phyloP scores from a whole-genome alignment of 2,329 filamentous ascomycete genomes.

The Pestalotiopsis sp. region DNA sequence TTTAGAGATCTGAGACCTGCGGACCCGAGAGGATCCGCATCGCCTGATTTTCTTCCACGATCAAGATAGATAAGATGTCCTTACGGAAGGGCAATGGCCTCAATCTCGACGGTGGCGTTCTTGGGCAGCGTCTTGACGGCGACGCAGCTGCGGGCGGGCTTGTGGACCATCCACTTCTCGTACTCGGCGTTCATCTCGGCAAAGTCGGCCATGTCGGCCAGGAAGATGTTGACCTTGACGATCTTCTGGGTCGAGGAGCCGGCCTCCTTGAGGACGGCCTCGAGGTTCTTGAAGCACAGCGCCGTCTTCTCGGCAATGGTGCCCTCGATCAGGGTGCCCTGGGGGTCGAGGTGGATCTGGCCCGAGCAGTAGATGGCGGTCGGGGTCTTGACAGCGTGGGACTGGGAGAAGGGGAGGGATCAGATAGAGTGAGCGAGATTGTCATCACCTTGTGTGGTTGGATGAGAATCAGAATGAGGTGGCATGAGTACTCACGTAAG shows the following conservation, averaged over 20 bases:
- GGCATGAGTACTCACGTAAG: constrained; percentile 55
- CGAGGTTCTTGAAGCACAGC: constrained; percentile 74
- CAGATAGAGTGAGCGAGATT: background rate
- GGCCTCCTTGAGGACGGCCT: constrained; percentile 80
- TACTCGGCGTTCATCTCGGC: constrained; percentile 85
- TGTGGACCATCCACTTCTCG: constrained; percentile 80
- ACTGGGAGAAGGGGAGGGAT: constrained; percentile 41
- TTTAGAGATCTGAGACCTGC: background rate
- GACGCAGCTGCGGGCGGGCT: constrained; percentile 87
- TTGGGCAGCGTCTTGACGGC: constrained; percentile 88
- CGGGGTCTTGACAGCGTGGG: constrained; percentile 69
- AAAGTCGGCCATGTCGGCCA: constrained; percentile 91
- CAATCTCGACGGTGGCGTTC: constrained; percentile 86
- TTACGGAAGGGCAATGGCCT: constrained; percentile 74
- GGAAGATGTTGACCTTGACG: constrained; percentile 91
- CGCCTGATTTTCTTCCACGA: background rate
- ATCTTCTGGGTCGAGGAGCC: constrained; percentile 78
- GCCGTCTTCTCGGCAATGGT: constrained; percentile 66
- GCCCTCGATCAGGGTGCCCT: constrained; percentile 59
- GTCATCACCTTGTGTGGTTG: background rate
- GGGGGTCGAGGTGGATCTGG: constrained; percentile 70
- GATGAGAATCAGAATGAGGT: background rate
- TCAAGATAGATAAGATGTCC: background rate
- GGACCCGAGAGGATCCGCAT: background rate
- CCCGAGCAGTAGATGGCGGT: constrained; percentile 69